A percentile compares a stretch with the other conserved stretches of the same genome.
These are phyloP conservation scores for Conidiobolus incongruus DNA, from an alignment of 371 early-diverging fungal genomes.

Conservation along the genomic window DNA sequence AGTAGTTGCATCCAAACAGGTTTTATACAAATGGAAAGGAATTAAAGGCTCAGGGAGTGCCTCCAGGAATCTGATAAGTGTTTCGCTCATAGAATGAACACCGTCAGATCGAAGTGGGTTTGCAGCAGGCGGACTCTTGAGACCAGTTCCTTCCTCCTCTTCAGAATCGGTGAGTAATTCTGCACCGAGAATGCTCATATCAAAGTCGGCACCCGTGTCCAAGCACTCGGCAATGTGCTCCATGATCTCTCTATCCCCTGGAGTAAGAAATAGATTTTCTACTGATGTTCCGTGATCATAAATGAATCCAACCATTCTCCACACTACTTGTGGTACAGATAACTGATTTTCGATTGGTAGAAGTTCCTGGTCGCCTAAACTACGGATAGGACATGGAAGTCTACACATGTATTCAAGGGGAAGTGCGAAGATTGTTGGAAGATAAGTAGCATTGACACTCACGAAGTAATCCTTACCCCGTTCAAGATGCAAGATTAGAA, in stretches of 20 bases:
- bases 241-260: constrained; percentile 37
- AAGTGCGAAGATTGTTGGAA: constrained; percentile 50
- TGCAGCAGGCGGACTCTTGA: constrained; percentile 5
- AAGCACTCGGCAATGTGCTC: constrained; percentile 54
- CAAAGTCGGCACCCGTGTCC: constrained; percentile 51
- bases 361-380: not conserved
- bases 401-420: constrained; percentile 31
- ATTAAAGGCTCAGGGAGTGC: constrained; percentile 56
- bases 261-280: constrained; percentile 35
- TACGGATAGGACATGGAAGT: constrained; percentile 21
- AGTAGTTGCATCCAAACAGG: constrained; percentile 32
- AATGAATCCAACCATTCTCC: constrained; percentile 61
- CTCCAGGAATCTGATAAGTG: constrained; percentile 43
- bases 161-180: not conserved
- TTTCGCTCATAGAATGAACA: constrained; percentile 57
- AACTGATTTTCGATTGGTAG: constrained; percentile 13
- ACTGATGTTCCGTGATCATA: constrained; percentile 32
- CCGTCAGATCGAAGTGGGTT: constrained; percentile 13
- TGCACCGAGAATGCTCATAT: constrained; percentile 21
- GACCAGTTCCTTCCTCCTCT: constrained; percentile 4
- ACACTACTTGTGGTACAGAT: constrained; percentile 56
- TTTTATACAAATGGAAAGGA: constrained; percentile 27
- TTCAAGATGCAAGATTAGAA: constrained; percentile 50
- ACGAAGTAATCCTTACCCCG: constrained; percentile 72
- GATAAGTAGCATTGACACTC: constrained; percentile 37